Conservation (phyloP, 371 early-diverging fungal species). For the Gilbertella persicaria region DNA sequence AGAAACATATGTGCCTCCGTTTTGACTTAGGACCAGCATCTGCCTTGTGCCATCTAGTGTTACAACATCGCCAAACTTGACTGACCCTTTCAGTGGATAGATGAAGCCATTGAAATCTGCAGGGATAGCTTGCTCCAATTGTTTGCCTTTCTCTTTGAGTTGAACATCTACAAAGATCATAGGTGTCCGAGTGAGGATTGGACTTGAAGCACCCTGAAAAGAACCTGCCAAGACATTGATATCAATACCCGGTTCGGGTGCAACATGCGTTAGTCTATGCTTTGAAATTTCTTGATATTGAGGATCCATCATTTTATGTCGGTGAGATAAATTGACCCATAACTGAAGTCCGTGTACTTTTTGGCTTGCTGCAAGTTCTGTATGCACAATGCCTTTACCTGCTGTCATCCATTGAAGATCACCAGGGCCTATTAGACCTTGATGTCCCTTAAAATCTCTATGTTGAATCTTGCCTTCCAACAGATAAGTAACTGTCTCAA, state of each 20-base stretch:
- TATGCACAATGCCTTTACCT: slow-evolving; percentile 76
- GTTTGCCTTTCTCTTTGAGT: slow-evolving; percentile 52
- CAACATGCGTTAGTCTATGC: slow-evolving; percentile 55
- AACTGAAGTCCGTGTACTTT: slow-evolving; percentile 71
- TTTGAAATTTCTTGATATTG: slow-evolving; percentile 74
- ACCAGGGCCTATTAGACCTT: slow-evolving; percentile 71
- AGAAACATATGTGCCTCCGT: slow-evolving; percentile 38
- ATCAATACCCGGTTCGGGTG: slow-evolving; percentile 52
- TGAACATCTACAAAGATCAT: slow-evolving; percentile 72
- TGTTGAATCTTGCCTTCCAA: slow-evolving; percentile 72
- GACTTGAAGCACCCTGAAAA: slow-evolving; percentile 55
- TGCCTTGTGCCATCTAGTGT: no score
- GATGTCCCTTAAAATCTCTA: slow-evolving; percentile 81
- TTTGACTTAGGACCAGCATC: slow-evolving; percentile 51
- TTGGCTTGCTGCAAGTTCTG: slow-evolving; percentile 66
- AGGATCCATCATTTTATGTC: slow-evolving; percentile 76
- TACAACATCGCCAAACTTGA: slow-evolving; percentile 57
- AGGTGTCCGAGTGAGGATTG: slow-evolving; percentile 66
- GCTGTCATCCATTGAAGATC: slow-evolving; percentile 81
- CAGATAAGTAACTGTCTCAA: slow-evolving; percentile 82
- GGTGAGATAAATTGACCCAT: slow-evolving; percentile 83
- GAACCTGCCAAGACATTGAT: slow-evolving; percentile 80
- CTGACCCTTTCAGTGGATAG: slow-evolving; percentile 63
- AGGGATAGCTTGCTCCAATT: slow-evolving; percentile 58
- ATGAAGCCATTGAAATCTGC: slow-evolving; percentile 61